Conservation (phyloP, 192 early-diverging fungal genomes). For the Dissophora globulifera region DNA sequence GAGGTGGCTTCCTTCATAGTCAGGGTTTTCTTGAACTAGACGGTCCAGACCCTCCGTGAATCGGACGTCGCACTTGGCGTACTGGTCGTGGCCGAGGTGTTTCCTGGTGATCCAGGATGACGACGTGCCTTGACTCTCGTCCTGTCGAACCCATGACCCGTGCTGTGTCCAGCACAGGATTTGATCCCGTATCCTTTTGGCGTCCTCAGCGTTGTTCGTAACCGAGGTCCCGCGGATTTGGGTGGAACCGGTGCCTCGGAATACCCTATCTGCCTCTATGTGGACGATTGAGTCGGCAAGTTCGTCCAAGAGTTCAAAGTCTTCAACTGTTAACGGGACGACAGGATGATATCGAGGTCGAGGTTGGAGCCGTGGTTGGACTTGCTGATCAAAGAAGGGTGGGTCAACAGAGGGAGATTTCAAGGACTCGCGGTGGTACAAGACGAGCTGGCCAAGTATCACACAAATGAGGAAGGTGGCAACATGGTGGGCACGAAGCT, state of each 20-base stretch:
- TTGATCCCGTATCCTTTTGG: conserved; percentile 31
- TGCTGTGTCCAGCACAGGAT: conserved; percentile 37
- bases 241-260: neutral
- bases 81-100: conserved; percentile 10
- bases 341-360: conserved; percentile 2
- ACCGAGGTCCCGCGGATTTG: conserved; percentile 16
- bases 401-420: neutral
- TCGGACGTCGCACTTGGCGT: conserved; percentile 18
- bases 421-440: conserved; percentile 3
- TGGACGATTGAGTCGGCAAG: conserved; percentile 7
- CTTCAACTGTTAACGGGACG: conserved; percentile 10
- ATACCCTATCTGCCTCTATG: conserved; percentile 8
- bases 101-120: conserved; percentile 2
- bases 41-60: conserved; percentile 11
- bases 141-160: conserved; percentile 35
- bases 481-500: neutral
- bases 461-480: neutral
- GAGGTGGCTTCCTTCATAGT: neutral
- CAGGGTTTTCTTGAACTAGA: too few relatives aligned
- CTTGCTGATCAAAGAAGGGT: neutral
- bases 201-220: neutral
- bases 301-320: conserved; percentile 11
- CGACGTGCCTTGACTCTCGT: neutral
- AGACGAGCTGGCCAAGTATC: neutral
- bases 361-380: neutral